Percentiles rank a stretch among this genome's conserved stretches.
Conservation (phyloP, 2,329 filamentous ascomycete species). For the Neonectria punicea region DNA sequence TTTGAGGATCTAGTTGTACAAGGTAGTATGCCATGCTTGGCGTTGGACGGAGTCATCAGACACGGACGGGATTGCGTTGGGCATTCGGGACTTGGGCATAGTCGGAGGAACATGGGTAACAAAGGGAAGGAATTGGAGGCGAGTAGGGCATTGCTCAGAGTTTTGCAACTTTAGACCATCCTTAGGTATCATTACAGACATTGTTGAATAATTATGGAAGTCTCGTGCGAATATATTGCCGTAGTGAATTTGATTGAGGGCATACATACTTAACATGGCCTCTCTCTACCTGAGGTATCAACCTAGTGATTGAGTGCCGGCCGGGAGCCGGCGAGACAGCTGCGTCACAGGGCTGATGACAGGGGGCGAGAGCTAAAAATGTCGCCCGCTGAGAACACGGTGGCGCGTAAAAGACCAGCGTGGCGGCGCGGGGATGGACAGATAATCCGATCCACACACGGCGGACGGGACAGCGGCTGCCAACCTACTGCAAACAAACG, state of each 20-base stretch:
- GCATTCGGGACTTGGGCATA: not conserved
- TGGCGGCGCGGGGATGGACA: constrained; percentile 41
- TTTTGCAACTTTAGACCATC: not conserved
- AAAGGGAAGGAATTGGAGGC: not conserved
- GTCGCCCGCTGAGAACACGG: constrained; percentile 46
- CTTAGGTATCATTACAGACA: not conserved
- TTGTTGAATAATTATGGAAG: not conserved
- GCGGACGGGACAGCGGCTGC: not conserved
- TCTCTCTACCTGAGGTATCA: too few species aligned
- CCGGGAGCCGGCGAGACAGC: constrained; percentile 1
- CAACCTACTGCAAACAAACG: constrained; percentile 15
- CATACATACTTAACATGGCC: too few species aligned
- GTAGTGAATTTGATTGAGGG: not conserved
- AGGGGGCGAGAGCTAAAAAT: constrained; percentile 6
- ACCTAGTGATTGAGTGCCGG: too few species aligned
- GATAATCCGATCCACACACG: constrained; percentile 47
- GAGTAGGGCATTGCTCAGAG: not conserved
- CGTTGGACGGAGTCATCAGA: constrained; percentile 11
- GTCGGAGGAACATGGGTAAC: not conserved
- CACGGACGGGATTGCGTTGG: not conserved
- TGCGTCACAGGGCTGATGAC: constrained; percentile 32
- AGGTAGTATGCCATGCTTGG: constrained; percentile 5
- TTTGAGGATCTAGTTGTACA: not conserved
- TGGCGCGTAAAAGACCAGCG: constrained; percentile 41
- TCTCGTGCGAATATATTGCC: not conserved